Evolutionary conservation across 768 basidiomycete genomes (phyloP).

Genomic region (Tremella yokohamensis): DNA sequence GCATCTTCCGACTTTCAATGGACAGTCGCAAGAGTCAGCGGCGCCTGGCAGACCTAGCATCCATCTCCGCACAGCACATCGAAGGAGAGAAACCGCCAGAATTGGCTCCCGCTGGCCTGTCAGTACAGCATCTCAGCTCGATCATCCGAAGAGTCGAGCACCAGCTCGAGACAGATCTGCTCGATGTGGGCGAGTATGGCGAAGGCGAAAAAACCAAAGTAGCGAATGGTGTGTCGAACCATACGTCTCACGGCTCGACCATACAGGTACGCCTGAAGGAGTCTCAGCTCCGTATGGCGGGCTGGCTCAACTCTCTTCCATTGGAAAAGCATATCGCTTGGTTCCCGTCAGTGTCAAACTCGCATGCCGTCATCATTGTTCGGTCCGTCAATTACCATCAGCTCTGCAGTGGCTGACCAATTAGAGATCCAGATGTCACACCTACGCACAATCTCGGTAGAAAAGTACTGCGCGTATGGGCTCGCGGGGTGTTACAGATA

Average conservation of each 20-base stretch:
- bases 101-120: constrained; percentile 18
- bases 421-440: neutral
- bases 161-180: constrained; percentile 27
- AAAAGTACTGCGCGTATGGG: neutral
- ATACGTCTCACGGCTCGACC: no score
- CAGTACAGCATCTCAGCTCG: constrained; percentile 23
- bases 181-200: constrained; percentile 13
- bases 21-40: constrained; percentile 28
- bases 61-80: constrained; percentile 4
- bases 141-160: constrained; percentile 32
- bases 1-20: constrained; percentile 22
- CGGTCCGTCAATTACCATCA: constrained; percentile 22
- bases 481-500: neutral
- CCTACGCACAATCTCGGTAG: neutral
- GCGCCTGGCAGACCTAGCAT: constrained; percentile 24
- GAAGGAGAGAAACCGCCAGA: constrained; percentile 3
- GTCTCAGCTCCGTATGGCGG: constrained; percentile 31
- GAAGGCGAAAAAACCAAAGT: neutral
- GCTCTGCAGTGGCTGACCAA: neutral
- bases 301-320: constrained; percentile 31
- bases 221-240: no score
- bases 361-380: constrained; percentile 40
- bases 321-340: constrained; percentile 34
- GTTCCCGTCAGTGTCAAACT: constrained; percentile 39
- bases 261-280: constrained; percentile 25